Base-by-base conservation (phyloP, 83 land plant genomes). In the Picea engelmannii region DNA sequence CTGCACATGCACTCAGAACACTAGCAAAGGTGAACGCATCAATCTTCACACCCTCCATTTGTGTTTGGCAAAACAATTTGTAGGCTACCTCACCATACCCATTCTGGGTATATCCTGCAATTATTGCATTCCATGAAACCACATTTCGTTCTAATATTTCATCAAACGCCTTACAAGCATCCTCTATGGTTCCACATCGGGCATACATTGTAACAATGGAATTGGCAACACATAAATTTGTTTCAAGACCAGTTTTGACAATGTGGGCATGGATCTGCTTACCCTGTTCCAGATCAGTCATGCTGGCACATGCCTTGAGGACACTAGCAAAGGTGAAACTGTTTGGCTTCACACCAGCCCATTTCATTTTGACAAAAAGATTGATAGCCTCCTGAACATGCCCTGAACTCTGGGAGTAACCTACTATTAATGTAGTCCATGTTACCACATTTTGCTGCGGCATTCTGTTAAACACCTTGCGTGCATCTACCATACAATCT, bases 371-470 rank as follows among this genome's bases (percentile, higher is more conserved):
- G 38, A 25, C 31, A 66, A 86, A 91, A 12, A 90, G 82, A 13
- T 79, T 76, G 64, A 89, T 58, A n/a, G 93, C 95, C 82, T 90
- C 91, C 67, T 62, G 40, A 76, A 87, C 87, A 40, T 38, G 35
- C 0, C 78, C 87, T 78, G 87, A 89, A 76, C 78, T 84, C 59
- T 87, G 93, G n/a, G 86, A 91, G 78, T 86, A 91, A 12, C 87
- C 89, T 10, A 89, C 73, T 40, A 92, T 88, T 5, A 92, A 66
- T 24, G 94, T 91, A 8, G 92, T 90, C 92, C 94, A 92, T 31
- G 92, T 88, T 86, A 90, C 85, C 42, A 93, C 93, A 82, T 91
- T 89, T 49, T 84, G 89, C 23, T 85, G 80, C 8, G 81, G 55
- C 89, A 93, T 87, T 67, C 70, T 61, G 55, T 93, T 85, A 81